A percentile compares a stretch with the other conserved stretches of the same genome.
Conservation (phyloP, 1,284 basidiomycete genomes). For the Singerocomus rubriflavus region DNA sequence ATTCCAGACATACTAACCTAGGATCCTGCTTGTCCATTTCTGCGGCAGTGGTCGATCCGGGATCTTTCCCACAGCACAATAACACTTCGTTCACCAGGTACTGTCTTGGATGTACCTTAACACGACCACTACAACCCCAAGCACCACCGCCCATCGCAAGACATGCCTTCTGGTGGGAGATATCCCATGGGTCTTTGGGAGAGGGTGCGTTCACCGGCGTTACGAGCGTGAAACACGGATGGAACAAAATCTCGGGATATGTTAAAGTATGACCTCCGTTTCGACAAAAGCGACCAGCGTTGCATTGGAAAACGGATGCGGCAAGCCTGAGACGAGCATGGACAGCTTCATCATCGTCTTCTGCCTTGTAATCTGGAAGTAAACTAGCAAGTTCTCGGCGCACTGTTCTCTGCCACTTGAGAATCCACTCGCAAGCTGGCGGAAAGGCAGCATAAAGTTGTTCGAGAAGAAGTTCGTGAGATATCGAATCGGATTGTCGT, state of each 20-base stretch:
- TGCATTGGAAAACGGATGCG: constrained; percentile 30
- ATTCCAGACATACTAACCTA: constrained; percentile 21
- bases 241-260: constrained; percentile 32
- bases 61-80: constrained; percentile 24
- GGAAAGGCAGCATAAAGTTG: constrained; percentile 21
- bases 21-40: constrained; percentile 28
- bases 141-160: constrained; percentile 26
- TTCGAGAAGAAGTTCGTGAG: constrained; percentile 10
- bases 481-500: constrained; percentile 16
- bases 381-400: constrained; percentile 30
- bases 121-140: constrained; percentile 33
- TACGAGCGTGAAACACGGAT: constrained; percentile 29
- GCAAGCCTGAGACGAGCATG: constrained; percentile 27
- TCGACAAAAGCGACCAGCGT: constrained; percentile 17
- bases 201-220: constrained; percentile 6
- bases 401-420: constrained; percentile 25
- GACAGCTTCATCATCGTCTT: constrained; percentile 20
- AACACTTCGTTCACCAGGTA: constrained; percentile 18
- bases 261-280: constrained; percentile 12
- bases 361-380: constrained; percentile 22
- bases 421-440: constrained; percentile 13
- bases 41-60: constrained; percentile 21
- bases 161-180: constrained; percentile 24
- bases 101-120: constrained; percentile 24
- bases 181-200: constrained; percentile 21